phyloP scores from a whole-genome alignment of 495 filamentous ascomycete genomes.

The Pyrenula massariospora region DNA sequence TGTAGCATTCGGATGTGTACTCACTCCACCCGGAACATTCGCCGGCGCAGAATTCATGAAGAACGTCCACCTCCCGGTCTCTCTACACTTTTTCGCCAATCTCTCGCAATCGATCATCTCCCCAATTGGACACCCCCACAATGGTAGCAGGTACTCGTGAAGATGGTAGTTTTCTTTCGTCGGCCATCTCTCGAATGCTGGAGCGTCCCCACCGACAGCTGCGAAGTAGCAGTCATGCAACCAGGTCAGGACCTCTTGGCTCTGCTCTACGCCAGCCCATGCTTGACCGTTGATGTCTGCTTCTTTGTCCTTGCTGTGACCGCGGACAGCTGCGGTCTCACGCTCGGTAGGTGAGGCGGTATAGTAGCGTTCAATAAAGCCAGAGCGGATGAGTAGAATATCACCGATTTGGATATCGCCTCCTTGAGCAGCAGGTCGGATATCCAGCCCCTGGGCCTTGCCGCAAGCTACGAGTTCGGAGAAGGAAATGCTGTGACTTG shows the following conservation, averaged over 20 bases:
- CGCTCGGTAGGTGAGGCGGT: slow-evolving; percentile 24
- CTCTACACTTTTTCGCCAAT: slow-evolving; percentile 31
- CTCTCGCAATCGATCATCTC: slow-evolving; percentile 51
- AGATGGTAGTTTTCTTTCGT: slow-evolving; percentile 32
- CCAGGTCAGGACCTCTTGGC: slow-evolving; percentile 46
- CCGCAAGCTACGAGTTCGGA: slow-evolving; percentile 47
- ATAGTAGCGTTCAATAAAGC: slow-evolving; percentile 49
- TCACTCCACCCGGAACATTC: slow-evolving; percentile 40
- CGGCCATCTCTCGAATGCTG: slow-evolving; percentile 53
- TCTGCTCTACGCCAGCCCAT: slow-evolving; percentile 47
- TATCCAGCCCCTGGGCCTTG: slow-evolving; percentile 28
- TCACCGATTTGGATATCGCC: slow-evolving; percentile 54
- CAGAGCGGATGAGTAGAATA: slow-evolving; percentile 55
- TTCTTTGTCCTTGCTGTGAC: slow-evolving; percentile 24
- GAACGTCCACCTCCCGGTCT: slow-evolving; percentile 50
- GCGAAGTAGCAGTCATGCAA: slow-evolving; percentile 58
- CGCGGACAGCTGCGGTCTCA: slow-evolving; percentile 23
- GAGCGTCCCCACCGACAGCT: slow-evolving; percentile 47
- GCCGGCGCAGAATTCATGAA: slow-evolving; percentile 52
- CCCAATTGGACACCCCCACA: slow-evolving; percentile 52
- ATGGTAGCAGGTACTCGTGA: slow-evolving; percentile 50
- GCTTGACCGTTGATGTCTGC: slow-evolving; percentile 23
- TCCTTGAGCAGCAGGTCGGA: slow-evolving; percentile 33
- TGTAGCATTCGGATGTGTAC: slow-evolving; percentile 34
- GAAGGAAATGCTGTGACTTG: slow-evolving; percentile 46